Conservation (phyloP, 2,329 filamentous ascomycete genomes). For the Pestalotiopsis sp. region DNA sequence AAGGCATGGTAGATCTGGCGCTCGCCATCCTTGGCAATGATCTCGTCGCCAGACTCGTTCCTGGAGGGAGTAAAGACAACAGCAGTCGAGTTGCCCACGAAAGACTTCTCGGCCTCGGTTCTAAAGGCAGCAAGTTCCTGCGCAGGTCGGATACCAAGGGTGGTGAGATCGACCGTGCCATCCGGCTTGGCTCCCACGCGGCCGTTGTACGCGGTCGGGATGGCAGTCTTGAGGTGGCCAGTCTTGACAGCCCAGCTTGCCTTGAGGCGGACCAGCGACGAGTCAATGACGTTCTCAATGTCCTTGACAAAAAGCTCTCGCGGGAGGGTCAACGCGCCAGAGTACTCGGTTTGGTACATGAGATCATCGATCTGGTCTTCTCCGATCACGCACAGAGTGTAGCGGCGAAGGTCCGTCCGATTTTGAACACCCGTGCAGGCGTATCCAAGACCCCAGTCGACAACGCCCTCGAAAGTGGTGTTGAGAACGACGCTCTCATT, state of each 20-base stretch:
- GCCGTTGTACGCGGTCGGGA: neutral
- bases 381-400: neutral
- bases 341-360: neutral
- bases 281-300: neutral
- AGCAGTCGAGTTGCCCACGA: neutral
- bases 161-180: neutral
- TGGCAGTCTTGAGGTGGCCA: neutral
- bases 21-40: neutral
- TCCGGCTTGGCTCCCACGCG: neutral
- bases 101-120: neutral
- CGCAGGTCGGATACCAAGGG: neutral
- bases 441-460: neutral
- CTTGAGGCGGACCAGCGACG: neutral
- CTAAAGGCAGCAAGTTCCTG: neutral
- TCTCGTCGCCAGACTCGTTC: neutral
- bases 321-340: neutral
- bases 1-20: neutral
- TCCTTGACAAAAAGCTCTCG: neutral
- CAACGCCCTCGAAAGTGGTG: neutral
- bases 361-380: neutral
- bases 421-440: neutral
- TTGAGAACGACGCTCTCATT: neutral
- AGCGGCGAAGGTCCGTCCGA: neutral
- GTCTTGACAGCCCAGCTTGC: neutral
- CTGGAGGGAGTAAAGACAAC: neutral